Evolutionary conservation across 352 stramenopile species (phyloP).

Genomic region (Phytopythium aichiense): DNA sequence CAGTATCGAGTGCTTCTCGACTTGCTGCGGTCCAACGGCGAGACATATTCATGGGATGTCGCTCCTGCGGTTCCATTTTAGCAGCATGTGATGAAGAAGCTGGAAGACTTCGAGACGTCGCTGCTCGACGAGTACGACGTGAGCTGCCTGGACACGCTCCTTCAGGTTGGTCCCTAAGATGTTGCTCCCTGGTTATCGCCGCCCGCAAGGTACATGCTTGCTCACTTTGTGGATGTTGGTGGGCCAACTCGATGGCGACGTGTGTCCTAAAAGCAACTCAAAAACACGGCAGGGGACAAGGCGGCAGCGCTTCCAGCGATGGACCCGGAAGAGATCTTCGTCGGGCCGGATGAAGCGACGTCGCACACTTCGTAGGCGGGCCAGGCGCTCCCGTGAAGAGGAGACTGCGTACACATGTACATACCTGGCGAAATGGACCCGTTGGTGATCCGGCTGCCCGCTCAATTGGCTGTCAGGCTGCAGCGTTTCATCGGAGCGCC

Average conservation of each 20-base stretch:
- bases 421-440: slow-evolving; percentile 3
- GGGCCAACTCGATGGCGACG: neutral
- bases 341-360: slow-evolving; percentile 37
- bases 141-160: slow-evolving; percentile 74
- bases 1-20: slow-evolving; percentile 15
- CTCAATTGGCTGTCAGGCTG: neutral
- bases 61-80: slow-evolving; percentile 22
- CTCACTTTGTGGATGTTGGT: slow-evolving; percentile 4
- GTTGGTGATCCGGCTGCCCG: neutral
- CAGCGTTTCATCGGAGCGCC: neutral
- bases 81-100: slow-evolving; percentile 85
- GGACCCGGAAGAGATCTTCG: slow-evolving; percentile 59
- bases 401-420: neutral
- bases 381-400: neutral
- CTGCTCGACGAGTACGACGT: slow-evolving; percentile 86
- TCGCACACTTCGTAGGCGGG: slow-evolving; percentile 27
- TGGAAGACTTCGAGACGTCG: slow-evolving; percentile 87
- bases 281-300: slow-evolving; percentile 47
- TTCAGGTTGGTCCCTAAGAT: slow-evolving; percentile 35
- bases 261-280: slow-evolving; percentile 42
- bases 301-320: slow-evolving; percentile 28
- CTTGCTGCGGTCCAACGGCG: slow-evolving; percentile 18
- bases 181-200: neutral
- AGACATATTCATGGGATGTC: slow-evolving; percentile 21
- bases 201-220: neutral